A percentile compares a stretch with the other conserved stretches of the same genome.
Evolutionary conservation across 306 rosid species (phyloP).

Genomic region (Oxytropis ochrocephala): DNA sequence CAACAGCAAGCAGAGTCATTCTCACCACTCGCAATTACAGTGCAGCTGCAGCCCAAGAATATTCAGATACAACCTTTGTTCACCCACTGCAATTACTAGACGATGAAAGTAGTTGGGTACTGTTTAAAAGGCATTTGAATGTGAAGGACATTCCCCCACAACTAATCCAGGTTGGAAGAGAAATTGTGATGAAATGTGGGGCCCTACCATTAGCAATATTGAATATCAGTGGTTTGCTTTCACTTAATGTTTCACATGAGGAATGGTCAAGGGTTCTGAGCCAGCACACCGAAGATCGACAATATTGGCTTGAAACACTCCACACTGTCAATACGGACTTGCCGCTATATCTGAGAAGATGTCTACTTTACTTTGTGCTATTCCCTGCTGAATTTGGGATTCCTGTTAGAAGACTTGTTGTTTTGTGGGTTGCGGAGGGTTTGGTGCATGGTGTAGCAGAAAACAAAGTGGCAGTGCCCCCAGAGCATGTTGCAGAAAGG

Average conservation of each 20-base stretch:
- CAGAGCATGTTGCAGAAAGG: constrained; percentile 16
- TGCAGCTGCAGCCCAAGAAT: neutral
- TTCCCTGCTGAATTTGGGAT: constrained; percentile 27
- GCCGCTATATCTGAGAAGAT: neutral
- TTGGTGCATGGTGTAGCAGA: neutral
- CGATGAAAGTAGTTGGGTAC: constrained; percentile 12
- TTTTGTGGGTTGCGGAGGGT: constrained; percentile 35
- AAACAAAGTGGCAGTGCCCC: neutral
- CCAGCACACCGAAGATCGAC: neutral
- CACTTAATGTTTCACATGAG: neutral
- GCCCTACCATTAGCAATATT: constrained; percentile 23
- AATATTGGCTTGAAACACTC: neutral
- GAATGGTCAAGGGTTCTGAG: neutral
- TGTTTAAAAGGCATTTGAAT: neutral
- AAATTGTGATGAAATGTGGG: constrained; percentile 16
- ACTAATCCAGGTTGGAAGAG: neutral
- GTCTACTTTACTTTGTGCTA: constrained; percentile 3
- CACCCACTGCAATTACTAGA: constrained; percentile 10
- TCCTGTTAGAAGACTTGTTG: constrained; percentile 30
- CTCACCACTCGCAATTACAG: constrained; percentile 17
- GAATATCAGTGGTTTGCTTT: neutral
- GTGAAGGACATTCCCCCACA: neutral
- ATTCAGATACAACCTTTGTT: neutral
- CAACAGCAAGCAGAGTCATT: constrained; percentile 9
- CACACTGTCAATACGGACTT: neutral